Conservation (phyloP, 177 flowering plant genomes). For the Tripterygium wilfordii region DNA sequence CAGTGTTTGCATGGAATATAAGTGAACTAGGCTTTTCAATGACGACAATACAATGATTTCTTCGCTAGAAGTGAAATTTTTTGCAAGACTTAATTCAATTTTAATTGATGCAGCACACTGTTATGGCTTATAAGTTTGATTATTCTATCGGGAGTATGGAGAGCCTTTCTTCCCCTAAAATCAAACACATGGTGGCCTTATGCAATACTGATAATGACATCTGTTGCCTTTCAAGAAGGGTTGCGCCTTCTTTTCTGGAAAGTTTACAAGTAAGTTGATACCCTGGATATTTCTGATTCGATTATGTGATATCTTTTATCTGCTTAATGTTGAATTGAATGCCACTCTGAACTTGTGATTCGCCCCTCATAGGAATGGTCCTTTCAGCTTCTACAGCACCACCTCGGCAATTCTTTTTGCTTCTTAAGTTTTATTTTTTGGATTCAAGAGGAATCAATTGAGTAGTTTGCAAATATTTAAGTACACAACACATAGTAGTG, state of each 20-base stretch:
- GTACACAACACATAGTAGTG: too few relatives aligned
- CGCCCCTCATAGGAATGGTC: too few relatives aligned
- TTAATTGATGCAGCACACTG: slow-evolving; percentile 74
- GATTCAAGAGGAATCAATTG: too few relatives aligned
- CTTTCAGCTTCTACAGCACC: too few relatives aligned
- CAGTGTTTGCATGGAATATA: too few relatives aligned
- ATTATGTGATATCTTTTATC: neutral
- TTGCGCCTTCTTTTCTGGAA: slow-evolving; percentile 79
- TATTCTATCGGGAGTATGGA: slow-evolving; percentile 67
- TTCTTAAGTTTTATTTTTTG: neutral
- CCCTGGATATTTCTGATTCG: too few relatives aligned
- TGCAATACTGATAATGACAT: slow-evolving; percentile 57
- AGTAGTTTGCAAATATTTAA: too few relatives aligned
- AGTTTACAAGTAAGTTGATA: slow-evolving; percentile 64
- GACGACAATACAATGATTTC: too few relatives aligned
- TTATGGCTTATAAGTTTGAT: slow-evolving; percentile 87
- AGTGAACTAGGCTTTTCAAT: too few relatives aligned
- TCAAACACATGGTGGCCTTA: slow-evolving; percentile 70
- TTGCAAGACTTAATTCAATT: too few relatives aligned
- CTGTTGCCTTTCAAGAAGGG: slow-evolving; percentile 81
- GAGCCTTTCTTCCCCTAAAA: slow-evolving; percentile 81
- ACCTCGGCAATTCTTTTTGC: neutral
- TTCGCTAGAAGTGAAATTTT: too few relatives aligned
- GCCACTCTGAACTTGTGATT: too few relatives aligned
- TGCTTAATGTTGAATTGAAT: neutral